Conservation (phyloP, 1,139 yeast species). For the Arxiozyma bovina region DNA sequence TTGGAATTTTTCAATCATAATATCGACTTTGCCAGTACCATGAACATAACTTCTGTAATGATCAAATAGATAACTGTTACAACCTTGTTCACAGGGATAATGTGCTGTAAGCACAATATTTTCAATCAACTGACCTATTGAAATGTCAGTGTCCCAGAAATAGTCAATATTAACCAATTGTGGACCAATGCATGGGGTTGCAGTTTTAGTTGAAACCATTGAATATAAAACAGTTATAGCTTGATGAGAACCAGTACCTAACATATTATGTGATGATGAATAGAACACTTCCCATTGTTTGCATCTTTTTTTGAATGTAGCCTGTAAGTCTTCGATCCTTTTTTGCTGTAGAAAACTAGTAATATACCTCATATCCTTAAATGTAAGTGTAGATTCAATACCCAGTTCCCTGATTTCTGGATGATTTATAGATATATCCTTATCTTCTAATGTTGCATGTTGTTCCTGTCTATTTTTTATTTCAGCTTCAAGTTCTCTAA, state of each 20-base stretch:
- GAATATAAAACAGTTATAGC: constrained; percentile 71
- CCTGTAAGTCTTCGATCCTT: constrained; percentile 32
- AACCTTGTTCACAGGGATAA: constrained; percentile 66
- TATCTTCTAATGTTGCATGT: constrained; percentile 25
- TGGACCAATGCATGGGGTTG: constrained; percentile 92
- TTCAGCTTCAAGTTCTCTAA: constrained; percentile 45
- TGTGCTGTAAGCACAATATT: constrained; percentile 63
- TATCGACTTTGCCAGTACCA: constrained; percentile 74
- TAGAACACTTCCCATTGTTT: constrained; percentile 58
- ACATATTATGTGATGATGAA: constrained; percentile 41
- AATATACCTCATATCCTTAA: constrained; percentile 27
- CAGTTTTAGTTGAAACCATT: constrained; percentile 71
- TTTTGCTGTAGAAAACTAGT: constrained; percentile 32
- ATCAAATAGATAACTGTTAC: constrained; percentile 61
- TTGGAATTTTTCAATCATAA: constrained; percentile 55
- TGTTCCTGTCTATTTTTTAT: constrained; percentile 34
- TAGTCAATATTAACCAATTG: constrained; percentile 71
- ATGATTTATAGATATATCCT: constrained; percentile 11
- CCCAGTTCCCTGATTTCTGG: constrained; percentile 15
- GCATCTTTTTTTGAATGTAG: constrained; percentile 34
- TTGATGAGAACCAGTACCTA: constrained; percentile 68
- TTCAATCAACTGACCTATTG: constrained; percentile 83
- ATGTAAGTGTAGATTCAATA: constrained; percentile 24
- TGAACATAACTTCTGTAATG: constrained; percentile 88
- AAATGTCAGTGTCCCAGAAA: constrained; percentile 85